Evolutionary conservation across 768 basidiomycete species (phyloP), one percentile per base, ranked within the genome.

Genomic region (Amanita polypyramis): DNA sequence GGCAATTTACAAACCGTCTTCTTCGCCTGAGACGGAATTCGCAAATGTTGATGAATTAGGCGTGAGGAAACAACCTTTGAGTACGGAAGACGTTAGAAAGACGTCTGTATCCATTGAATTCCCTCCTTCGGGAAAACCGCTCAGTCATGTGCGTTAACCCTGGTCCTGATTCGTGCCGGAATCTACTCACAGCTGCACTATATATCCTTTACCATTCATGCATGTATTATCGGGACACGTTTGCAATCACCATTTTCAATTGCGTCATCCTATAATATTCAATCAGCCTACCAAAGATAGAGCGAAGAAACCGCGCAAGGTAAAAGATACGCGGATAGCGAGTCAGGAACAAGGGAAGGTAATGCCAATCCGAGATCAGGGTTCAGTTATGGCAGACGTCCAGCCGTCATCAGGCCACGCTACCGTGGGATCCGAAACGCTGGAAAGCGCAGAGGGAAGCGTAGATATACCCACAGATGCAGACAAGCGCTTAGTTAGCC

Each of bases 131-230:
- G 73, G 77, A 54, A 80, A 78, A 62, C 80, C 85, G 56, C 65
- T 88, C 71, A 80, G 76, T 66, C 86, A 90, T 80, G 86, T 90
- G 79, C 84, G 86, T 88, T 75, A 76, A 72, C 77, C 79, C 72
- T 70, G 82, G 79, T 78, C 70, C 77, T 70, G 60, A 63, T 60
- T 60, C 58, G 59, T 54, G 62, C 64, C 54, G 61, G 67, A 71
- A 64, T 61, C 64, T 73, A 69, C 73, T 79, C 66, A 69, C 68
- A 65, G 55, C 56, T 54, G 58, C 52, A 56, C 47, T 41, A 53
- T 58, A 57, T 56, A 52, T 55, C 50, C 56, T 55, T 50, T 58
- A 53, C 50, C 51, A 52, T 52, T 52, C 60, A 53, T 59, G 60
- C 64, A 59, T 58, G 58, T 58, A 49, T 40, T 54, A 54, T 62